Evolutionary conservation across 2,329 filamentous ascomycete genomes (phyloP).

Genomic region (Beauveria asiatica): DNA sequence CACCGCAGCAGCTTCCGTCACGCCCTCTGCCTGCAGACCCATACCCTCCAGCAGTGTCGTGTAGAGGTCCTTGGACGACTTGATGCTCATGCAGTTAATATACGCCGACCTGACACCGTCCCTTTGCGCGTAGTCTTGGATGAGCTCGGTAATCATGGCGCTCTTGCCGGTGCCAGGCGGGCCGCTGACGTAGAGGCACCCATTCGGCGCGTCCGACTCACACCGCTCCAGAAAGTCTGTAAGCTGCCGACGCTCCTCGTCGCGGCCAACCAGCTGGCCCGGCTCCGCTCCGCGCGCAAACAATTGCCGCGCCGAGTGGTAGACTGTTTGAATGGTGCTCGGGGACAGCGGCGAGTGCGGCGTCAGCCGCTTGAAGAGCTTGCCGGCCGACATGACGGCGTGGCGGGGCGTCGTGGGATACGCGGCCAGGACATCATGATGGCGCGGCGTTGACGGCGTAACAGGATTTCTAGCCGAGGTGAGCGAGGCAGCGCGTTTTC

Average conservation of each 20-base stretch:
- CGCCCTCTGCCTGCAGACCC: constrained; percentile 46
- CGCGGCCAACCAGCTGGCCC: constrained; percentile 68
- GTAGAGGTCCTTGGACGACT: constrained; percentile 79
- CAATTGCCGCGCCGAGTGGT: constrained; percentile 77
- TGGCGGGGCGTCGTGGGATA: constrained; percentile 75
- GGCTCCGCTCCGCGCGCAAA: constrained; percentile 75
- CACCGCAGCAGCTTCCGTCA: constrained; percentile 56
- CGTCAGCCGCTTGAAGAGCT: constrained; percentile 68
- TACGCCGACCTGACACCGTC: constrained; percentile 60
- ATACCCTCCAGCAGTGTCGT: constrained; percentile 66
- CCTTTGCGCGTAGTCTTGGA: constrained; percentile 45
- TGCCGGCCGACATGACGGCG: constrained; percentile 68
- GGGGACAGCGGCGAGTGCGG: constrained; percentile 68
- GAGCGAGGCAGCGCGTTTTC: constrained; percentile 21
- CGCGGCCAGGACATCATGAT: constrained; percentile 67
- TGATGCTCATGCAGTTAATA: constrained; percentile 96
- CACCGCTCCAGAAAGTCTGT: constrained; percentile 59
- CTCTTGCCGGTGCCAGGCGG: constrained; percentile 96
- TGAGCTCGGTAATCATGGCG: constrained; percentile 79
- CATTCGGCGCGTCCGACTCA: constrained; percentile 51
- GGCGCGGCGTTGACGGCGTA: constrained; percentile 66
- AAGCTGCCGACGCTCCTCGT: constrained; percentile 58
- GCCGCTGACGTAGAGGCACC: constrained; percentile 90
- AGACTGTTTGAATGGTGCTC: constrained; percentile 62
- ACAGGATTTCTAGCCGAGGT: constrained; percentile 41